Base-by-base conservation (phyloP, 2,329 filamentous ascomycete genomes). In the Alternaria burnsii region DNA sequence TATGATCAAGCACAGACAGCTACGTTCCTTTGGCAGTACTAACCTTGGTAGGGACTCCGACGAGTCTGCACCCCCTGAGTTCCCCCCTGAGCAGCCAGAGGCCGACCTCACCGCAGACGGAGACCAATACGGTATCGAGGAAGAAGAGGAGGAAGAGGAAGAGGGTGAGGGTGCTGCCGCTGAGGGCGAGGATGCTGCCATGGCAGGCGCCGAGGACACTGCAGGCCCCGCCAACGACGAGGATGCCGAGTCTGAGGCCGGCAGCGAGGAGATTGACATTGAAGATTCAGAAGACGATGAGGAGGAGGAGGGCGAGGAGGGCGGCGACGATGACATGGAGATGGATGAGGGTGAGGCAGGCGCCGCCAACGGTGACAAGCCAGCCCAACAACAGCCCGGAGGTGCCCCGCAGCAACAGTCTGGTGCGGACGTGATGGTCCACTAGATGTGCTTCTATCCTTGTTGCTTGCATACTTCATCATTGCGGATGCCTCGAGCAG, bases 11-110 rank as follows among this genome's bases (percentile, higher is more conserved):
- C 40, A 38, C 18, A 41, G 24, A 43, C 5, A n/a, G 8, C 30
- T 12, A 32, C 14, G 9, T n/a, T 14, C 14, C n/a, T 20, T 38
- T 40, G 42, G 34, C 59, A 53, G 40, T 24, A 51, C 71, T 78
- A 55, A 76, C 57, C 46, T 8, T 34, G n/a, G 24, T 47, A 97
- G 94, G 94, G 95, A 99, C 77, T 95, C 92, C n/a, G 95, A 99
- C 76, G 94, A 94, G 68, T 95, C 93, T 77, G 95, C 95, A 30
- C 95, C 95, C 3, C 89, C 95, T 66, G 94, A 99, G 81, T 99
- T 92, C 79, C 95, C 95, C 30, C 96, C 95, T 63, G 95, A 99
- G 79, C 95, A 99, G 82, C 95, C 95, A 42, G 95, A 99, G 79
- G 95, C 94, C 54, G 96, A 99, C 75, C 86, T 90, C 44, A 86